Conservation (phyloP, 2,329 filamentous ascomycete genomes). For the Aspergillus clavatus region DNA sequence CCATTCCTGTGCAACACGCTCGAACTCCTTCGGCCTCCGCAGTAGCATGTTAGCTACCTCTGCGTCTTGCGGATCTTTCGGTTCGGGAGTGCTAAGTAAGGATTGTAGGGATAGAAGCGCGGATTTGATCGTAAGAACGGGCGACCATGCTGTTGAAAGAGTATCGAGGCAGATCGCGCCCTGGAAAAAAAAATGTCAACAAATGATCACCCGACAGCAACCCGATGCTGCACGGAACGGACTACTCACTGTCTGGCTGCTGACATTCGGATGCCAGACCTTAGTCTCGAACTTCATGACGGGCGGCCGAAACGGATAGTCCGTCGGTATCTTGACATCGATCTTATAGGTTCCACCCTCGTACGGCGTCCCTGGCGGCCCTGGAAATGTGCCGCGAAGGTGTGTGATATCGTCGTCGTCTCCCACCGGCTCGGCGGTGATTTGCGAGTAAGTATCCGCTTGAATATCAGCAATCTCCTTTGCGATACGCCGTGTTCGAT, state of each 20-base stretch:
- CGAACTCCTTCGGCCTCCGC: slow-evolving; percentile 71
- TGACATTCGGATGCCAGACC: slow-evolving; percentile 97
- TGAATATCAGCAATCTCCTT: slow-evolving; percentile 49
- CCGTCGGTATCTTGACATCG: slow-evolving; percentile 79
- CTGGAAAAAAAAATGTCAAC: slow-evolving; percentile 46
- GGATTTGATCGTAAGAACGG: slow-evolving; percentile 93
- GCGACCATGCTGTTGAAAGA: slow-evolving; percentile 83
- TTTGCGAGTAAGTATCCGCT: slow-evolving; percentile 68
- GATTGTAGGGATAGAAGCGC: slow-evolving; percentile 90
- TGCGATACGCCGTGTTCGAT: slow-evolving; percentile 52
- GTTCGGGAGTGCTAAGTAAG: slow-evolving; percentile 87
- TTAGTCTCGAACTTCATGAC: slow-evolving; percentile 87
- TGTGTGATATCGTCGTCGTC: slow-evolving; percentile 69
- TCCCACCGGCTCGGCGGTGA: slow-evolving; percentile 61
- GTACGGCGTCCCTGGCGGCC: slow-evolving; percentile 89
- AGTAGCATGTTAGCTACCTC: slow-evolving; percentile 91
- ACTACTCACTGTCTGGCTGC: slow-evolving; percentile 82
- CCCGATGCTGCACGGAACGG: too few relatives aligned
- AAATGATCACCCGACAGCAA: neutral
- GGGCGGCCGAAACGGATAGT: slow-evolving; percentile 91
- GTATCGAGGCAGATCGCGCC: slow-evolving; percentile 97
- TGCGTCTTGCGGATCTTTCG: slow-evolving; percentile 93
- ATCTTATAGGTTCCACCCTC: slow-evolving; percentile 77
- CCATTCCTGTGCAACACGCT: slow-evolving; percentile 82
- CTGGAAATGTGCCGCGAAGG: slow-evolving; percentile 75